Evolutionary conservation across 1,139 yeast genomes (phyloP).

Genomic region (Yamadazyma sp.): DNA sequence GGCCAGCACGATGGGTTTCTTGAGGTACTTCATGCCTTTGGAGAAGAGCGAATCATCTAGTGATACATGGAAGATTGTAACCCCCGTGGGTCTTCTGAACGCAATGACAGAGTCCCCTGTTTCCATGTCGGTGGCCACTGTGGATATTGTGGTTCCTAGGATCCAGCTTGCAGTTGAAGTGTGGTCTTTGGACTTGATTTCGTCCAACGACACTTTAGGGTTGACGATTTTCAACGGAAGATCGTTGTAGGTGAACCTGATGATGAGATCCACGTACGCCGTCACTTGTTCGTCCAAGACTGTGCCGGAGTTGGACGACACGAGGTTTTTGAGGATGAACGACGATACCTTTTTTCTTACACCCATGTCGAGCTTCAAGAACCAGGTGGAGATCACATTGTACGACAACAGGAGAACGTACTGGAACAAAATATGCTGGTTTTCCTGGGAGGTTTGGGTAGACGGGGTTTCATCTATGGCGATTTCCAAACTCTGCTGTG

Average conservation of each 20-base stretch:
- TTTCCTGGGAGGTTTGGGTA: conserved; percentile 40
- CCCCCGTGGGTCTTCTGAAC: conserved; percentile 69
- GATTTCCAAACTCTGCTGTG: conserved; percentile 44
- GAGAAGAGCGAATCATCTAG: conserved; percentile 34
- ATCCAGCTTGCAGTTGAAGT: conserved; percentile 55
- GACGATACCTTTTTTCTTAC: conserved; percentile 62
- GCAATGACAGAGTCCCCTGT: conserved; percentile 57
- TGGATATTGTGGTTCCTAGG: conserved; percentile 56
- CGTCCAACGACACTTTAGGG: conserved; percentile 18
- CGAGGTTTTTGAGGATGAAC: conserved; percentile 60
- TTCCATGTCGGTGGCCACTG: conserved; percentile 52
- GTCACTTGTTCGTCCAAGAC: conserved; percentile 50
- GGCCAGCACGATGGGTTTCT: conserved; percentile 19
- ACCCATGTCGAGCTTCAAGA: conserved; percentile 58
- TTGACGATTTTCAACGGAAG: conserved; percentile 50
- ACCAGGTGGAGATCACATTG: conserved; percentile 72
- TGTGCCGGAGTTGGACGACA: conserved; percentile 36
- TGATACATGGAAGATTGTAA: conserved; percentile 45
- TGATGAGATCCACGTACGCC: conserved; percentile 67
- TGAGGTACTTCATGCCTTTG: conserved; percentile 5
- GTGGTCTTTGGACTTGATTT: conserved; percentile 18
- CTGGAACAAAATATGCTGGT: conserved; percentile 52
- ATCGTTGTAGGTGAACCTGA: conserved; percentile 67
- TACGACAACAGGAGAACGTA: conserved; percentile 67
- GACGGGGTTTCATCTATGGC: conserved; percentile 48